phyloP scores from a whole-genome alignment of 2,329 filamentous ascomycete species.

The Trichoderma oligosporum region DNA sequence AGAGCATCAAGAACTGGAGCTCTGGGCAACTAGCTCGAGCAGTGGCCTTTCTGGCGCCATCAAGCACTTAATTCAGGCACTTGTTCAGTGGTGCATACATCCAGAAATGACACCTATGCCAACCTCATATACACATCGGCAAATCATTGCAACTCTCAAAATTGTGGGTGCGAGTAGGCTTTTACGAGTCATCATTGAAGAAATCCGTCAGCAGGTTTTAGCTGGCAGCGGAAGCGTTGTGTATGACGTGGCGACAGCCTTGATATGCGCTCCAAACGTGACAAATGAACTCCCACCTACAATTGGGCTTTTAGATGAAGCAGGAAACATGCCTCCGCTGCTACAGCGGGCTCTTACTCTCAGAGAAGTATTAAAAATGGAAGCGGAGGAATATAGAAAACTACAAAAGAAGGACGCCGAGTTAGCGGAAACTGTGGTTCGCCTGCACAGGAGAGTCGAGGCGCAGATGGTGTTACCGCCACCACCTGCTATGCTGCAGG shows the following conservation, averaged over 20 bases:
- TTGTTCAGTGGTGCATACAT: conserved; percentile 65
- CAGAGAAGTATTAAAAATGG: conserved; percentile 55
- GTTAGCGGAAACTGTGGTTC: conserved; percentile 59
- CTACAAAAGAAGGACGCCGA: conserved; percentile 54
- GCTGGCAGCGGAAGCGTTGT: conserved; percentile 56
- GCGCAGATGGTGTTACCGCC: conserved; percentile 53
- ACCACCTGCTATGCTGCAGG: conserved; percentile 41
- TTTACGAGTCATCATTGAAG: conserved; percentile 61
- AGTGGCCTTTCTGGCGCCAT: conserved; percentile 57
- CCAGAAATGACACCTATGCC: conserved; percentile 53
- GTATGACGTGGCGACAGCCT: conserved; percentile 64
- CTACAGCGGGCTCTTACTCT: conserved; percentile 53
- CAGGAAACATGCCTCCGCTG: conserved; percentile 35
- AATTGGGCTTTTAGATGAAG: conserved; percentile 32
- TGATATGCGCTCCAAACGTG: conserved; percentile 65
- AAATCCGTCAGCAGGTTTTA: conserved; percentile 60
- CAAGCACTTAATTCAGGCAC: conserved; percentile 56
- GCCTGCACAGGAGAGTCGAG: conserved; percentile 62
- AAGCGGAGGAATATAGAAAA: conserved; percentile 55
- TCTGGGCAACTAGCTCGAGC: conserved; percentile 56
- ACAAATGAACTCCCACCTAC: conserved; percentile 41
- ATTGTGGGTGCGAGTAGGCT: conserved; percentile 60
- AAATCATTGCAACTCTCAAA: conserved; percentile 58
- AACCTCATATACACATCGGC: conserved; percentile 68
- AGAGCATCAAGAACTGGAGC: conserved; percentile 63